Base-by-base conservation (phyloP, 768 basidiomycete genomes). In the Termitomyces sp. region DNA sequence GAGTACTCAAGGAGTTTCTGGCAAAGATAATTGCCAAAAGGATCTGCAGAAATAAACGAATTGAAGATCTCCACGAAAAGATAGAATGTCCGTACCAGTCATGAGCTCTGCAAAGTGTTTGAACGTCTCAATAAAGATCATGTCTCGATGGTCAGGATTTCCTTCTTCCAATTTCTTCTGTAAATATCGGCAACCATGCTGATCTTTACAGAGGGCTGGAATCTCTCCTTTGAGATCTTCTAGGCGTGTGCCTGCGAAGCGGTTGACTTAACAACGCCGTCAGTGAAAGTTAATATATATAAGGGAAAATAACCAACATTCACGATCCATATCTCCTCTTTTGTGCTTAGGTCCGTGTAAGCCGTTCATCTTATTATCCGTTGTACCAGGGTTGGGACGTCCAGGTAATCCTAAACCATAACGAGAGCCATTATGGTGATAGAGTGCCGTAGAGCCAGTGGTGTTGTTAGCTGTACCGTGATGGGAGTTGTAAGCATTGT, bases 151-250 rank as follows among this genome's bases (percentile, higher is more conserved):
- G 69, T 96, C 95, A 5, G 96, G 82, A 57, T 89, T 84, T 54
- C 91, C 92, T 67, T 99, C 97, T 70, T 99, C 97, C 26, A 99
- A 80, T 73, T 98, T 98, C 84, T 98, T 98, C 74, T 99, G 97
- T 56, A 99, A 75, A 68, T 98, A 99, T 37, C 97, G 85, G 68
- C 97, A 99, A 2, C 97, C 97, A 71, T 98, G 96, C 71, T 99
- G 97, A 71, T 99, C 97, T 70, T 98, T 98, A 83, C 97, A 98
- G 17, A 99, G 73, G 0, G 84, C 78, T 14, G 94, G 85, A 58
- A 99, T 96, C 71, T 99, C 96, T 57, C 96, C 96, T 62, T 90
- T 87, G 23, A 99, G 75, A 66, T 99, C 97, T 68, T 99, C 97
- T 53, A 99, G 78, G 43, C 94, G 86, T 31, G 94, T 95, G 7